Evolutionary conservation across 2,329 filamentous ascomycete species (phyloP), one percentile per base, ranked within the genome.

Genomic region (Aureobasidium sp.): DNA sequence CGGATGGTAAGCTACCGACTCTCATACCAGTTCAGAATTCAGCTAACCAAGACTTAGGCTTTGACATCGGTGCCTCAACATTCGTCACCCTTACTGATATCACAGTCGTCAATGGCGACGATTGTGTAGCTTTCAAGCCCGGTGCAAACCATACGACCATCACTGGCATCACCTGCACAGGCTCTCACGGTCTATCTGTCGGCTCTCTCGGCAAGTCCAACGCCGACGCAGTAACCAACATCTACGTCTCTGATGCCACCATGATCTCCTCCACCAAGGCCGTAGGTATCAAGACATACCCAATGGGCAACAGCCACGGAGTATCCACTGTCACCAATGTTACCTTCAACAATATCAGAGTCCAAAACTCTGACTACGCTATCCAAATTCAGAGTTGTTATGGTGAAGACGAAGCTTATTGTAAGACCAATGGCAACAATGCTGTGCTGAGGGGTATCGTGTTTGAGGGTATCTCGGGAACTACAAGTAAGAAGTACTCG

Each of bases 381-480:
- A 75, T 82, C 68, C 81, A 82, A 67, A 80, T 84, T n/a, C 78
- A 82, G 69, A 82, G 77, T 64, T 84, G 81, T 66, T 84, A 82
- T 66, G 74, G 73, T 25, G 77, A 77, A 29, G 73, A 78, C 25
- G 72, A 64, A 0, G 66, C 66, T 11, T 81, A 82, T 62, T 83
- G 81, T 66, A 67, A 71, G 2, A 66, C 72, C 0, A 70, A 78
- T 59, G 78, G 79, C 2, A 76, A 76, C 7, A 74, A 73, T 40
- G 78, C 79, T 1, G 66, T 71, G 3, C 66, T 82, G 38, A 75
- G 72, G 0, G 79, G 69, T 18, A 73, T 82, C 6, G 69, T 75
- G 5, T 77, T 82, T 62, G 72, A 75, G 25, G 75, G 76, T 7
- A 79, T 82, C 59, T 74, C 72, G 5, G 81, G 81, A 0, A 79